phyloP scores from a whole-genome alignment of 352 stramenopile species.

The Phytophthora crassamura region DNA sequence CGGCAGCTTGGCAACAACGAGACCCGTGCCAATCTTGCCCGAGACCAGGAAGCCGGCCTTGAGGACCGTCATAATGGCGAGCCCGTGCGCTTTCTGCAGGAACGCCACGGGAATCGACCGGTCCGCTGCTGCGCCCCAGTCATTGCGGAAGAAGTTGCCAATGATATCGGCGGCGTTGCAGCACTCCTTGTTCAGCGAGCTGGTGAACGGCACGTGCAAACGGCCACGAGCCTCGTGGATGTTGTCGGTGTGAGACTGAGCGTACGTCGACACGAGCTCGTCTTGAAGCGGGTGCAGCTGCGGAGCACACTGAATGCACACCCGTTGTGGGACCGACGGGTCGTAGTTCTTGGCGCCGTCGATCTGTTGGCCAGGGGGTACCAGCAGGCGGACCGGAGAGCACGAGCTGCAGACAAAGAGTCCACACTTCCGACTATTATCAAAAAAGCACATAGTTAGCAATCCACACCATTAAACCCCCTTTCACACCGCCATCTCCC shows the following conservation, averaged over 20 bases:
- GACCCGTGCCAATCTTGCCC: constrained; percentile 67
- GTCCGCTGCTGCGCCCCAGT: constrained; percentile 56
- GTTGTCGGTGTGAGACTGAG: constrained; percentile 48
- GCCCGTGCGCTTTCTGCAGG: constrained; percentile 57
- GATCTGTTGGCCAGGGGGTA: constrained; percentile 52
- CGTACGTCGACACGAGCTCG: constrained; percentile 50
- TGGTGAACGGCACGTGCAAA: constrained; percentile 54
- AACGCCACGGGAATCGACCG: constrained; percentile 57
- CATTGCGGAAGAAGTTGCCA: constrained; percentile 68
- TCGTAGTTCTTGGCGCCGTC: constrained; percentile 60
- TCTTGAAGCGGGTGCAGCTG: constrained; percentile 57
- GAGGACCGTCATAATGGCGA: constrained; percentile 61
- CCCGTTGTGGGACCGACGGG: constrained; percentile 53
- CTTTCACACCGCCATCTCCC: neutral
- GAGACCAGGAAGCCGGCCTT: constrained; percentile 66
- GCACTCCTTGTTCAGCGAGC: constrained; percentile 60
- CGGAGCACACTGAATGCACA: constrained; percentile 64
- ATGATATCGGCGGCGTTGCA: constrained; percentile 67
- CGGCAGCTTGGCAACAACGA: constrained; percentile 84
- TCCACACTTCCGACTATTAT: constrained; percentile 43
- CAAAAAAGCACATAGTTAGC: constrained; percentile 2
- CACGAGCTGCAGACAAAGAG: constrained; percentile 61
- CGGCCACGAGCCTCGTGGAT: constrained; percentile 42
- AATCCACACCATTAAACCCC: constrained; percentile 3
- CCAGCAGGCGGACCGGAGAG: constrained; percentile 53